These are phyloP conservation scores for Cadophora luteo-olivacea DNA, from an alignment of 2,329 filamentous ascomycete genomes.

Conservation along the genomic window DNA sequence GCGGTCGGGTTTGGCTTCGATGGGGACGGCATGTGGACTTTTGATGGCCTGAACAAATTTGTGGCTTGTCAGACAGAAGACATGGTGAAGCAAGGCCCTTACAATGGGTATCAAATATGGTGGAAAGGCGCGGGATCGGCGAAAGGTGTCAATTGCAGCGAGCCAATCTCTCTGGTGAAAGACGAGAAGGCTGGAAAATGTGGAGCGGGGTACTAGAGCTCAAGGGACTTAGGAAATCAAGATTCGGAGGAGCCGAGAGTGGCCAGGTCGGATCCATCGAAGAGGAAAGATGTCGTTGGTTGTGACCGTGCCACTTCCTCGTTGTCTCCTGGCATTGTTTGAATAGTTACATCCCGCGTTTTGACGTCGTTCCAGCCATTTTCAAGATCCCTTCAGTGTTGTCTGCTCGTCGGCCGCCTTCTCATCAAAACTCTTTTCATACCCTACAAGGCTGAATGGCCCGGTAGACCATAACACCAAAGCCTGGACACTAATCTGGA, in stretches of 20 bases:
- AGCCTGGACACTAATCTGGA: constrained; percentile 67
- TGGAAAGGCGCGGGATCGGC: constrained; percentile 16
- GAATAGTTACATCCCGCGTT: not conserved
- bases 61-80: constrained; percentile 18
- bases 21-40: not conserved
- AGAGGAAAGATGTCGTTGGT: not conserved
- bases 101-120: constrained; percentile 11
- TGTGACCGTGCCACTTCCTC: not conserved
- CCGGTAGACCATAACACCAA: constrained; percentile 80
- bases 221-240: not conserved
- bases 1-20: constrained; percentile 1
- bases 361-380: not conserved
- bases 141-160: constrained; percentile 12
- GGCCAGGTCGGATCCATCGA: not conserved
- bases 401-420: not conserved
- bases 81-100: not conserved
- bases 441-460: constrained; percentile 72
- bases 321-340: not conserved
- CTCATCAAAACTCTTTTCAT: constrained; percentile 57
- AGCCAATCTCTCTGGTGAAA: constrained; percentile 11
- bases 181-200: not conserved
- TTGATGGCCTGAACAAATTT: constrained; percentile 18
- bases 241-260: too few relatives aligned
- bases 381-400: not conserved
- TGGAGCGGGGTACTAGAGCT: not conserved